Conservation (phyloP, 805 yeast species). For the Tetrapisispora namnaoensis region DNA sequence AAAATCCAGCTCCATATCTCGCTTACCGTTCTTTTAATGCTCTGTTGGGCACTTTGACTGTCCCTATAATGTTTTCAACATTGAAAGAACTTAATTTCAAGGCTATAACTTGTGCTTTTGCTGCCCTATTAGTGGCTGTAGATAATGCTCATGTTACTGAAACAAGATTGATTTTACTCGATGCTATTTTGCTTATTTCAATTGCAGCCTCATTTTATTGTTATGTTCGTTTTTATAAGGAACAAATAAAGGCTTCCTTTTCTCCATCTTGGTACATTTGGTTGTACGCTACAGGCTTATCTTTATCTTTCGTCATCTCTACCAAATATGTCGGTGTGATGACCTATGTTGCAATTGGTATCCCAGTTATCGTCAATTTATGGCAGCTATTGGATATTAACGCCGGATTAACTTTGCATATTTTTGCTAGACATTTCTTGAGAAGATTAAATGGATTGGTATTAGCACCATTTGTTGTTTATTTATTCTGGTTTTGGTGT, state of each 20-base stretch:
- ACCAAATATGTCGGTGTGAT: slow-evolving; percentile 95
- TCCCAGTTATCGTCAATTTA: slow-evolving; percentile 74
- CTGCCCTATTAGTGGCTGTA: slow-evolving; percentile 64
- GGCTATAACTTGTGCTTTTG: slow-evolving; percentile 68
- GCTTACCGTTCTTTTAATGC: slow-evolving; percentile 77
- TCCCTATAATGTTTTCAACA: slow-evolving; percentile 76
- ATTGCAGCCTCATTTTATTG: slow-evolving; percentile 73
- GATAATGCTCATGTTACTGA: slow-evolving; percentile 89
- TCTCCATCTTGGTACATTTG: slow-evolving; percentile 74
- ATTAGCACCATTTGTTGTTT: slow-evolving; percentile 70
- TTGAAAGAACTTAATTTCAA: slow-evolving; percentile 78
- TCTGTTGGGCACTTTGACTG: slow-evolving; percentile 67
- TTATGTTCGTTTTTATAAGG: slow-evolving; percentile 68
- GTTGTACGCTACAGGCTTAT: slow-evolving; percentile 74
- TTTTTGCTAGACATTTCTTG: slow-evolving; percentile 56
- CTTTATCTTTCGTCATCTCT: slow-evolving; percentile 84
- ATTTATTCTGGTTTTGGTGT: slow-evolving; percentile 81
- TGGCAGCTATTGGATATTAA: slow-evolving; percentile 77
- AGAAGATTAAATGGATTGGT: slow-evolving; percentile 67
- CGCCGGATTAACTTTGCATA: slow-evolving; percentile 49
- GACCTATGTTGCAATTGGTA: slow-evolving; percentile 80
- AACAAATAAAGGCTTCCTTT: slow-evolving; percentile 57
- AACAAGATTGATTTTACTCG: slow-evolving; percentile 82
- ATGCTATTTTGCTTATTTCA: slow-evolving; percentile 76
- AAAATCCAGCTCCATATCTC: slow-evolving; percentile 75